Conservation (phyloP, 805 yeast genomes). For the Lipomyces starkeyi region DNA sequence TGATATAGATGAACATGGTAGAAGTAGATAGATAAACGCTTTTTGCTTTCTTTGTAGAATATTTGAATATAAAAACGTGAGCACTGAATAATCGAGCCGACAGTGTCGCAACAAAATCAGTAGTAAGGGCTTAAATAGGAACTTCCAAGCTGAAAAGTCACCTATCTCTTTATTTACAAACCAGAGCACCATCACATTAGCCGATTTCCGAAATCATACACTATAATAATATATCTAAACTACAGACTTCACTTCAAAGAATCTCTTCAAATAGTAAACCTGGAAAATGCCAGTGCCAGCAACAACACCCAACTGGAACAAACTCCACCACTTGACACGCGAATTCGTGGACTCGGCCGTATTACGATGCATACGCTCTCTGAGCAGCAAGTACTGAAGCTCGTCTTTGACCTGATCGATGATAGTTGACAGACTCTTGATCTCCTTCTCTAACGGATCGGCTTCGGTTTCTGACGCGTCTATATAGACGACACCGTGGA, state of each 20-base stretch:
- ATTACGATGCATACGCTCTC: constrained; percentile 97
- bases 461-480: constrained; percentile 54
- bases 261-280: constrained; percentile 89
- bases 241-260: constrained; percentile 91
- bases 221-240: constrained; percentile 54
- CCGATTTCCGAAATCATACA: not conserved
- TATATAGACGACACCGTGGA: constrained; percentile 88
- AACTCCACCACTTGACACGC: constrained; percentile 97
- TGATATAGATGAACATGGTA: not conserved
- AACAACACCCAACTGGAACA: constrained; percentile 86
- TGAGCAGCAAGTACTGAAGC: constrained; percentile 84
- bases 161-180: constrained; percentile 2
- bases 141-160: not conserved
- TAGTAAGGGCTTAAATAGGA: not conserved
- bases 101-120: not conserved
- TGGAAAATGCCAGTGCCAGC: constrained; percentile 88
- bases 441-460: constrained; percentile 72
- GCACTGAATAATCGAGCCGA: not conserved
- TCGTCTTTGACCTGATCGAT: constrained; percentile 90
- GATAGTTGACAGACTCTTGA: constrained; percentile 72
- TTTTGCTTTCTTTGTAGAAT: not conserved
- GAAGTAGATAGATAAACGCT: not conserved
- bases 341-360: constrained; percentile 97
- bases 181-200: constrained; percentile 1
- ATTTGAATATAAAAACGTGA: constrained; percentile 4